Conservation (phyloP, 1,139 yeast species). For the Lizanozyma gosingica region DNA sequence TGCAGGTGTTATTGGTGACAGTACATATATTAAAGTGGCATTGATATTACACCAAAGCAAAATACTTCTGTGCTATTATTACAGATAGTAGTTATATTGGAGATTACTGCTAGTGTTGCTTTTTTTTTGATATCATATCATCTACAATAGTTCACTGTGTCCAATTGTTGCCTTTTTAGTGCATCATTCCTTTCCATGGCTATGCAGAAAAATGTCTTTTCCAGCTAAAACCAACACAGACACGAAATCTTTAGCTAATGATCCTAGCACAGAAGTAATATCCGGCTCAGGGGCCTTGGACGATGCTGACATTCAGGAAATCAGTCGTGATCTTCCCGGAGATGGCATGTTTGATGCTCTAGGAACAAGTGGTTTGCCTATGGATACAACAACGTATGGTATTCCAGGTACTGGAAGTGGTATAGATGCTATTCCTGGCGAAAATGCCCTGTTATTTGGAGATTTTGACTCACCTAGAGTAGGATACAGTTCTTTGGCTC, state of each 20-base stretch:
- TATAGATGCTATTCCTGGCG: not conserved
- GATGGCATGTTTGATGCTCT: not conserved
- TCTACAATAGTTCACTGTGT: no score
- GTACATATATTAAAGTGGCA: no score
- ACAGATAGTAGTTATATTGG: no score
- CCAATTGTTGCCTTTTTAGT: no score
- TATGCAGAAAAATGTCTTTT: not conserved
- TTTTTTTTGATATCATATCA: no score
- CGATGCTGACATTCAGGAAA: not conserved
- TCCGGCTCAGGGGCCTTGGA: not conserved
- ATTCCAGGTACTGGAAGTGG: not conserved
- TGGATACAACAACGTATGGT: not conserved
- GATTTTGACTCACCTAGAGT: not conserved
- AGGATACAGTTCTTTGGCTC: not conserved
- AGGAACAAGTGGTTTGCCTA: not conserved
- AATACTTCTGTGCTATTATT: no score
- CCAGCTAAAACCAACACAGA: not conserved
- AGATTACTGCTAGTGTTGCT: no score
- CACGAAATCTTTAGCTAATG: no score
- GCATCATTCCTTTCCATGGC: not conserved
- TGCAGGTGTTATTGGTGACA: no score
- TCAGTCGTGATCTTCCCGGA: not conserved
- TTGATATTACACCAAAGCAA: no score
- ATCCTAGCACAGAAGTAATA: not conserved
- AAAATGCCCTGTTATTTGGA: not conserved